Conservation (phyloP, 1,139 yeast species). For the Saccharomyces pastorianus region DNA sequence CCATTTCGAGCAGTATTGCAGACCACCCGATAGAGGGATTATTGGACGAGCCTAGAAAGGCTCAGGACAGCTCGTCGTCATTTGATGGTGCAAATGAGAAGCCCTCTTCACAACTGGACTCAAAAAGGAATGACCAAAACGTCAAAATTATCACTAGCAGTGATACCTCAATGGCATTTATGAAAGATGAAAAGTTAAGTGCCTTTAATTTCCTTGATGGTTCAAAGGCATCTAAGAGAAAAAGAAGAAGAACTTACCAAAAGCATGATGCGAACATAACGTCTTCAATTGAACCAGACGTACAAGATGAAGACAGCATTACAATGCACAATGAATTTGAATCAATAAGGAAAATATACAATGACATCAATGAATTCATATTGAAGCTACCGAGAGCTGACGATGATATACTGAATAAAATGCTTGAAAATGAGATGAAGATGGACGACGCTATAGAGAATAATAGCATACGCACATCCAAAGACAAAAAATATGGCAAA, state of each 20-base stretch:
- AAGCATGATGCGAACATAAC: constrained; percentile 4
- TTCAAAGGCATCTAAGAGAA: constrained; percentile 6
- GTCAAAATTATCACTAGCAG: not conserved
- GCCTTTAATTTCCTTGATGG: constrained; percentile 20
- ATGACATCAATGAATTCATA: constrained; percentile 11
- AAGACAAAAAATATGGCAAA: constrained; percentile 9
- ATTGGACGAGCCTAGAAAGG: not conserved
- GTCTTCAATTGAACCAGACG: not conserved
- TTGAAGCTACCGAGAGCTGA: constrained; percentile 8
- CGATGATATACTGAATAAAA: constrained; percentile 6
- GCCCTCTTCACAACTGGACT: not conserved
- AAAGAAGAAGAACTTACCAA: constrained; percentile 18
- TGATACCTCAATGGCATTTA: not conserved
- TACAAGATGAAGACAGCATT: not conserved
- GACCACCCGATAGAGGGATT: not conserved
- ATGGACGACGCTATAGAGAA: not conserved
- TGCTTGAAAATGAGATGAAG: constrained; percentile 5
- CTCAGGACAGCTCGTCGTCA: not conserved
- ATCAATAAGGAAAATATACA: constrained; percentile 9
- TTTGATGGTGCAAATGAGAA: not conserved
- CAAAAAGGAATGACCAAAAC: not conserved
- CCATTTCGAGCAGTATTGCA: not conserved
- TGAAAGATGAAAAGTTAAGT: constrained; percentile 3
- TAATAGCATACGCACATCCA: not conserved
- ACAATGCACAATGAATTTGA: constrained; percentile 1